Conservation (phyloP, 148 eudicot genomes). For the Simmondsia chinensis region DNA sequence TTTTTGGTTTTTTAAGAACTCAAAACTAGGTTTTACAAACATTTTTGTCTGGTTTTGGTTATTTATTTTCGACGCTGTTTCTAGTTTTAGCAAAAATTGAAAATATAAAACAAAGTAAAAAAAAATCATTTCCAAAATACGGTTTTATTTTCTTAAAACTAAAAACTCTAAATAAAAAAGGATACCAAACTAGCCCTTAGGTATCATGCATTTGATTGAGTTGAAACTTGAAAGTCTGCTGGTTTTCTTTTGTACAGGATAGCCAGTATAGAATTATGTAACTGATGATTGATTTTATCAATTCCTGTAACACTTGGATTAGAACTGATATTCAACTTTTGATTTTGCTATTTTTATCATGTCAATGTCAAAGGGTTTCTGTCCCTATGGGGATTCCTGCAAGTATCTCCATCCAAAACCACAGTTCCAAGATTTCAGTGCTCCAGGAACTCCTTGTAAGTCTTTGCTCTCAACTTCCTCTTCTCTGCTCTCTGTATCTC, state of each 20-base stretch:
- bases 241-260: not conserved
- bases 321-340: too few species aligned
- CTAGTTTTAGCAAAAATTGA: too few species aligned
- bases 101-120: too few species aligned
- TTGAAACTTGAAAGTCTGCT: not conserved
- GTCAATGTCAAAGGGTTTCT: slow-evolving; percentile 48
- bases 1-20: too few species aligned
- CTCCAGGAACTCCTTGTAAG: slow-evolving; percentile 44
- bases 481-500: not conserved
- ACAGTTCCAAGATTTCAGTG: slow-evolving; percentile 20
- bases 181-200: too few species aligned
- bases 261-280: not conserved
- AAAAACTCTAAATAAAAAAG: too few species aligned
- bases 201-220: not conserved
- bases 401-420: slow-evolving; percentile 69
- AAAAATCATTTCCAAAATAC: too few species aligned
- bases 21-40: too few species aligned
- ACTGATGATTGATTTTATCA: not conserved
- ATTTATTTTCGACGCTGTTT: too few species aligned
- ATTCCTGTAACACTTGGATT: not conserved
- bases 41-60: too few species aligned
- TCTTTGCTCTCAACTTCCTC: not conserved
- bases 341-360: not conserved
- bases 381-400: slow-evolving; percentile 82
- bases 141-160: too few species aligned